phyloP scores from a whole-genome alignment of 768 basidiomycete species.

The Cystofilobasidium bisporidii region DNA sequence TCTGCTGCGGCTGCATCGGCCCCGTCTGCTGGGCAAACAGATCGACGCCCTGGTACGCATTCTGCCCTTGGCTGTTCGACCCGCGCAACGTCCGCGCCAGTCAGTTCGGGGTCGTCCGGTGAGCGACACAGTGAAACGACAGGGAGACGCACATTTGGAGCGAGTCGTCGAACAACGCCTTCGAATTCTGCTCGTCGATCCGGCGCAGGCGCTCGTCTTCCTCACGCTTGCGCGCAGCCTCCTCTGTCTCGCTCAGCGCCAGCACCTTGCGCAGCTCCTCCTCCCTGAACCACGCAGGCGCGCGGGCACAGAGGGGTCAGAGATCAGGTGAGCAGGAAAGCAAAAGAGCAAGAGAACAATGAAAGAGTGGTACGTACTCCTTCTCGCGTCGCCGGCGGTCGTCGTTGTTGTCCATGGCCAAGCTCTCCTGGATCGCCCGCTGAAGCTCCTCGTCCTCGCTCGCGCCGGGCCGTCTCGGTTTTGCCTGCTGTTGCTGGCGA shows the following conservation, averaged over 20 bases:
- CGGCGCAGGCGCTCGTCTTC: conserved; percentile 64
- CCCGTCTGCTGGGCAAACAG: conserved; percentile 46
- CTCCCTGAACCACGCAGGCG: too few relatives aligned
- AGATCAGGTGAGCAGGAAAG: neutral
- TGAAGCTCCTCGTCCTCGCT: conserved; percentile 72
- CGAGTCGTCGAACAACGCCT: conserved; percentile 75
- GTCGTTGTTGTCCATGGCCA: conserved; percentile 60
- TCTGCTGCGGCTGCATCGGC: conserved; percentile 43
- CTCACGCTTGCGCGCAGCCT: conserved; percentile 66
- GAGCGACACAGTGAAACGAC: neutral
- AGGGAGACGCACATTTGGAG: conserved; percentile 56
- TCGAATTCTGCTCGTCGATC: conserved; percentile 62
- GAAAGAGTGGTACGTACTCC: conserved; percentile 37
- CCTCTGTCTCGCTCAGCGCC: conserved; percentile 81
- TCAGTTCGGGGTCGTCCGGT: too few relatives aligned
- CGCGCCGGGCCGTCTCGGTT: conserved; percentile 12
- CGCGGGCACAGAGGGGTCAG: too few relatives aligned
- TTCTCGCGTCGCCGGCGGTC: conserved; percentile 45
- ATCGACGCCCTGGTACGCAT: conserved; percentile 40
- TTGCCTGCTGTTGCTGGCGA: neutral
- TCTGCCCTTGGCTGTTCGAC: conserved; percentile 28
- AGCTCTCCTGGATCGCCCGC: conserved; percentile 78
- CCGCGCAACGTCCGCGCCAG: too few relatives aligned
- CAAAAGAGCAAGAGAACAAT: neutral
- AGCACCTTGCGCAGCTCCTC: conserved; percentile 75